A percentile compares a stretch with the other conserved stretches of the same genome.
phyloP scores from a whole-genome alignment of 1,284 basidiomycete species.

The Fistulinella cinereoalba region DNA sequence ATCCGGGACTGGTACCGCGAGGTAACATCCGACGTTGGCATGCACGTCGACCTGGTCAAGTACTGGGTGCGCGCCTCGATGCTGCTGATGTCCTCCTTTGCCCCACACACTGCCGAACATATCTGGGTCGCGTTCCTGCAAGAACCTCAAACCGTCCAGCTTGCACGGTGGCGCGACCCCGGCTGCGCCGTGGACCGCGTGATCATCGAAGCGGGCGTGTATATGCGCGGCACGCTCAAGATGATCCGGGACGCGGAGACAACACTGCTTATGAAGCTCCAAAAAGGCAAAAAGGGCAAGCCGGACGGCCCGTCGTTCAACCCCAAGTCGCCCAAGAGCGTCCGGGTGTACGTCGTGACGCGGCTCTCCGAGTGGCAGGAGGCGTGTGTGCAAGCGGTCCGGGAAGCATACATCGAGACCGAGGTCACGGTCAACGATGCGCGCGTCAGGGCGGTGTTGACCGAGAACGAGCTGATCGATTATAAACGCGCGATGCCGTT shows the following conservation, averaged over 20 bases:
- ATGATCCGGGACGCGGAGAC: conserved; percentile 90
- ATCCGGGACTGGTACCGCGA: conserved; percentile 96
- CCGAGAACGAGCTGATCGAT: conserved; percentile 83
- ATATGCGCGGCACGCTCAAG: conserved; percentile 86
- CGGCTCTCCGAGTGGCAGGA: conserved; percentile 96
- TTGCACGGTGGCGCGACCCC: conserved; percentile 76
- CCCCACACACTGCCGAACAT: conserved; percentile 95
- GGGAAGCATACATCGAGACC: conserved; percentile 62
- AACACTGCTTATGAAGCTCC: conserved; percentile 71
- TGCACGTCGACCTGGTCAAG: conserved; percentile 80
- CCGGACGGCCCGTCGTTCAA: conserved; percentile 57
- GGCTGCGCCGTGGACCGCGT: conserved; percentile 54
- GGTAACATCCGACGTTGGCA: conserved; percentile 83
- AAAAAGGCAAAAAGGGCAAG: conserved; percentile 57
- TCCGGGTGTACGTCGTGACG: conserved; percentile 87
- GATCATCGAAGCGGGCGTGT: conserved; percentile 71
- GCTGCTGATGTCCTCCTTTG: conserved; percentile 84
- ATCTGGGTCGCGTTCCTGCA: conserved; percentile 81
- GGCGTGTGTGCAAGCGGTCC: conserved; percentile 72
- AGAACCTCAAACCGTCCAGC: conserved; percentile 76
- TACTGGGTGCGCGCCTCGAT: conserved; percentile 84
- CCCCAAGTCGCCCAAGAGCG: conserved; percentile 80
- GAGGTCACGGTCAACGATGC: conserved; percentile 79
- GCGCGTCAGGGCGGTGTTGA: conserved; percentile 71
- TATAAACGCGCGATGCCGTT: conserved; percentile 98